Evolutionary conservation across 2,329 filamentous ascomycete species (phyloP), one percentile per base, ranked within the genome.

Genomic region (Cryphonectria parasitica): DNA sequence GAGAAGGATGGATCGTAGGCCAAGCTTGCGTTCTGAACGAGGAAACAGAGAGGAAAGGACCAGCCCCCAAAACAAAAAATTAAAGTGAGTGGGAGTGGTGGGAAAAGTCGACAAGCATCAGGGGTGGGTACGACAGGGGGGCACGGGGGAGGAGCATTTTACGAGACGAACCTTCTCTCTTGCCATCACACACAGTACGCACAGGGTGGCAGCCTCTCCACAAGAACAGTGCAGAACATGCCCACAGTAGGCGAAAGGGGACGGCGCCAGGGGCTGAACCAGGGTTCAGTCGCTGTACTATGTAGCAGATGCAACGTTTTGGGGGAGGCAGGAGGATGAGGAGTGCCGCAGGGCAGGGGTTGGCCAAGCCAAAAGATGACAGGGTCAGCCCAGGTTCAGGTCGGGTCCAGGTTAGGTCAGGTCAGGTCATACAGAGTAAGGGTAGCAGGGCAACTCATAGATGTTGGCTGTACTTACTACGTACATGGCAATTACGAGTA

Each of bases 141-240:
- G 34, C 34, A 34, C 34, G 10, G 19, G 41, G 15, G 11, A 11
- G 41, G 45, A 49, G 45, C 45, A 13, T 58, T 58, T 28, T 58
- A 58, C 54, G 54, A 58, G 54, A 58, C 54, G 54, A 58, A 58
- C 54, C 28, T 58, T 49, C 19, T 49, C 45, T n/a, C 19, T n/a
- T 52, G 1, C 22, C n/a, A 54, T 28, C 22, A n/a, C 52, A 54
- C 52, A 56, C n/a, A 31, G 52, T 56, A 56, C 52, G 13, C 25
- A 56, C n/a, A 31, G 11, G 25, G 13, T 17, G 17, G 13, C 13
- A 13, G 25, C 6, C 13, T 25, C 15, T 31, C 54, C 25, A 58
- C 54, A 58, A 8, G 54, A 15, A 58, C 54, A 31, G 54, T 58
- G 28, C 54, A 58, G 54, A 31, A 6, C n/a, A 54, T 15, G 52